A percentile compares a stretch with the other conserved stretches of the same genome.
phyloP scores from a whole-genome alignment of 805 yeast genomes.

The Candida maris region DNA sequence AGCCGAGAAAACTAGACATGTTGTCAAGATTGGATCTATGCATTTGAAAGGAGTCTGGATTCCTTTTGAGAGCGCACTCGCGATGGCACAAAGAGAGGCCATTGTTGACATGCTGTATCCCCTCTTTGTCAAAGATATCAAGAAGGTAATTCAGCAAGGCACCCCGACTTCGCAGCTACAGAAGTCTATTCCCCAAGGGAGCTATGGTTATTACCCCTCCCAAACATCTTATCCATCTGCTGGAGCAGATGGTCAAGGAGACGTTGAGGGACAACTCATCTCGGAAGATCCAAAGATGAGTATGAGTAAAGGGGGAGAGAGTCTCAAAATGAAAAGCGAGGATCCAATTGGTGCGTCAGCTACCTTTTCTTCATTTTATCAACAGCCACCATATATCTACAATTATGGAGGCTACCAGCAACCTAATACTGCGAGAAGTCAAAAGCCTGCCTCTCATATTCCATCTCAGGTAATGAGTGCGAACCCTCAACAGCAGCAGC shows the following conservation, averaged over 20 bases:
- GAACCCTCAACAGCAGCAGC: slow-evolving; percentile 9
- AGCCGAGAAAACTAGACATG: slow-evolving; percentile 63
- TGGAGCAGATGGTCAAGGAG: slow-evolving; percentile 3
- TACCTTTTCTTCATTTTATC: slow-evolving; percentile 1
- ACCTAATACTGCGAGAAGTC: slow-evolving; percentile 5
- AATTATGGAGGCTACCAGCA: slow-evolving; percentile 3
- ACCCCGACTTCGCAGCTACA: slow-evolving; percentile 30
- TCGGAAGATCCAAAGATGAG: slow-evolving; percentile 7
- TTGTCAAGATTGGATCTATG: slow-evolving; percentile 73
- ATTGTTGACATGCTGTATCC: slow-evolving; percentile 57
- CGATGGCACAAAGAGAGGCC: slow-evolving; percentile 66
- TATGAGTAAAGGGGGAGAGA: slow-evolving; percentile 1
- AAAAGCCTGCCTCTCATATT: slow-evolving; percentile 3
- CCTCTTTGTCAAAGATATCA: slow-evolving; percentile 62
- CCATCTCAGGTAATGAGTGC: slow-evolving; percentile 4
- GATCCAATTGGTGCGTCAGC: neutral
- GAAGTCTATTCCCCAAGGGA: slow-evolving; percentile 11
- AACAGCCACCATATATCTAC: slow-evolving; percentile 5
- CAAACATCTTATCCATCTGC: slow-evolving; percentile 7
- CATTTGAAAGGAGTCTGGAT: slow-evolving; percentile 75
- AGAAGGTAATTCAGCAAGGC: slow-evolving; percentile 39
- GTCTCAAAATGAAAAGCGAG: neutral
- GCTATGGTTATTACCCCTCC: slow-evolving; percentile 12
- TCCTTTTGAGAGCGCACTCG: slow-evolving; percentile 67
- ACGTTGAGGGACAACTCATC: too few species aligned